Evolutionary conservation across 176 grass and related monocot species (phyloP), one percentile per base, ranked within the genome.

Genomic region (Olyra latifolia): DNA sequence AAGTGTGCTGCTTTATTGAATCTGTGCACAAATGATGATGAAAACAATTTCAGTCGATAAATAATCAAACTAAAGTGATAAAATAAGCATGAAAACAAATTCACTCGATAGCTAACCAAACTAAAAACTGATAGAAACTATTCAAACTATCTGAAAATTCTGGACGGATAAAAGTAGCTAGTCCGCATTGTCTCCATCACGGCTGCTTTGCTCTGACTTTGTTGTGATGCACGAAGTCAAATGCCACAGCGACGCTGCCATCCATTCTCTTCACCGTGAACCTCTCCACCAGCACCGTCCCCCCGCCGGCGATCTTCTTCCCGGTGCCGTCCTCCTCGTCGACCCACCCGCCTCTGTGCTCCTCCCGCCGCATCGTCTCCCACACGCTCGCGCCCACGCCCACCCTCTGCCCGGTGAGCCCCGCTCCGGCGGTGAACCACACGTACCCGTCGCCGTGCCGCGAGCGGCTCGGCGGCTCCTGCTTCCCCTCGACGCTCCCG

Each of bases 351-450:
- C 60, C 69, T n/a, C 62, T 87, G 35, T 35, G 30, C 75, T 71
- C 25, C 76, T 87, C 89, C 75, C 62, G 80, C 10, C 9, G 30
- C 62, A 91, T 76, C 75, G 52, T 91, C 79, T 91, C 89, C 84
- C 84, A 87, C 61, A 87, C n/a, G 46, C 52, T 71, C 32, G 59
- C 30, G 64, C 62, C 41, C 80, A 91, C 29, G 0, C 62, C 80
- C 11, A 91, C 15, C 44, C 61, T 52, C 44, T 80, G 68, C 10
- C 61, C 32, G 2, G 15, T 2, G 20, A 24, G 30, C 20, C 43
- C 20, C 25, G 20, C 11, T 14, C 19, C 75, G 19, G 29, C 41
- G 8, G 75, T 81, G 71, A 94, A 91, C 92, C 88, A 91, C 12
- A 82, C 25, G 50, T 80, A 84, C 41, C 58, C 71, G 41, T 88